Base-by-base conservation (phyloP, 2,329 filamentous ascomycete species). In the Sclerotinia trifoliorum region DNA sequence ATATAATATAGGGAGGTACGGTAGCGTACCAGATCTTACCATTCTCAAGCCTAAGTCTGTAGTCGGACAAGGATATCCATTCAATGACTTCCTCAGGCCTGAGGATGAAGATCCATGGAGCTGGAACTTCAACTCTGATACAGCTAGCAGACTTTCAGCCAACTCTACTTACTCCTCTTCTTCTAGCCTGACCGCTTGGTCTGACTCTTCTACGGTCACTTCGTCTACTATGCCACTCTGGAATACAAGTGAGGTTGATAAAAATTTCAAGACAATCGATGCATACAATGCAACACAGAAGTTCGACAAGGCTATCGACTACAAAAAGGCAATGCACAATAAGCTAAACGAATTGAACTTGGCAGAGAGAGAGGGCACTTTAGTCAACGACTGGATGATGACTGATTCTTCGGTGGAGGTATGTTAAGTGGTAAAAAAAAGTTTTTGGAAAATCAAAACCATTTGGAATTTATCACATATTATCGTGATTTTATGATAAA, bases 1-100 rank as follows among this genome's bases (percentile, higher is more conserved):
- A 15, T 0, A 8, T 35, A 52, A 21, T 35, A 0, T 32, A 67
- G 65, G 52, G 39, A 55, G 21, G 32, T 21, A 49, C 7, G 29
- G 29, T 46, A 32, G 46, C 19, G 48, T 67, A 17, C 65, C 65
- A 6, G 65, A 62, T 29, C 19, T 62, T 54, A 52, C 48, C 11
- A n/a, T 24, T 15, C 48, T 44, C 32, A 26, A 13, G 6, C 56
- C 46, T 2, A 39, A 67, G 49, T 51, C 65, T 49, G 26, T 60
- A 1, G 46, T 67, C 1, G 65, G 58, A 10, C 58, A 61, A 49
- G 11, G 26, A 35, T 61, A 49, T 35, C 44, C 44, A 21, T 49
- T 48, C 21, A 44, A 26, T 61, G 58, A 61, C 44, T 61, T 61
- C 35, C 58, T 61, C 8, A 49, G 44, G 58, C 26, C 58, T 17